These are phyloP conservation scores for Glebionis coronaria DNA, from an alignment of 129 eudicot genomes.

Conservation along the genomic window DNA sequence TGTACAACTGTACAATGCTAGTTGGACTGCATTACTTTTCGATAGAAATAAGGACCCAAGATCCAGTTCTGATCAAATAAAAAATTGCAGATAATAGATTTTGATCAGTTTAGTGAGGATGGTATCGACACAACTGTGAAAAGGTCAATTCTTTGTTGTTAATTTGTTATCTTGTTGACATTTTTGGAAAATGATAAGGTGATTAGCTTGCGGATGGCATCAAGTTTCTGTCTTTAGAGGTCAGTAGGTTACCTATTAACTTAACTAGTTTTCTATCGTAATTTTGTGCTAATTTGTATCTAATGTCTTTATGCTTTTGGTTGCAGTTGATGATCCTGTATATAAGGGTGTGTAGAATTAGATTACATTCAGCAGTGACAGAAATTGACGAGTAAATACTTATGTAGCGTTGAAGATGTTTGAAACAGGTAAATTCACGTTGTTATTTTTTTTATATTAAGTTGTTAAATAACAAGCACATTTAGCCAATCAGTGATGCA, in stretches of 20 bases:
- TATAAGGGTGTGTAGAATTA: slow-evolving; percentile 31
- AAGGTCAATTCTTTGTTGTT: slow-evolving; percentile 13
- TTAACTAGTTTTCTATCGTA: background rate
- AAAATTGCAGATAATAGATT: slow-evolving; percentile 18
- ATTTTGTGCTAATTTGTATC: background rate
- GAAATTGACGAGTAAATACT: slow-evolving; percentile 35
- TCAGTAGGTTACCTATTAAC: slow-evolving; percentile 15
- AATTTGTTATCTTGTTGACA: slow-evolving; percentile 29
- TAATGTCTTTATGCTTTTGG: slow-evolving; percentile 15
- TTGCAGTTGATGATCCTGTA: slow-evolving; percentile 46
- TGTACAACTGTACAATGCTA: slow-evolving; percentile 36
- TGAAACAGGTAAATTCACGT: slow-evolving; percentile 21
- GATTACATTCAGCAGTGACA: slow-evolving; percentile 27
- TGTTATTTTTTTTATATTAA: background rate
- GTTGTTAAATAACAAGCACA: background rate
- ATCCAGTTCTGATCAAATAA: slow-evolving; percentile 35
- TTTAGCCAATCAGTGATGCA: background rate
- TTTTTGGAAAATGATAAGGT: slow-evolving; percentile 16
- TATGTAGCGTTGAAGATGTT: slow-evolving; percentile 22
- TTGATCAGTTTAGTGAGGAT: slow-evolving; percentile 33
- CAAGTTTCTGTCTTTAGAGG: slow-evolving; percentile 35
- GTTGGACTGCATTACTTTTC: slow-evolving; percentile 27
- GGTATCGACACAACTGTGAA: slow-evolving; percentile 23
- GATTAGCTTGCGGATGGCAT: background rate
- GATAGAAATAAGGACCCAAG: slow-evolving; percentile 31